These are phyloP conservation scores for Apiospora sp. DNA, from an alignment of 2,329 filamentous ascomycete species.

Conservation along the genomic window DNA sequence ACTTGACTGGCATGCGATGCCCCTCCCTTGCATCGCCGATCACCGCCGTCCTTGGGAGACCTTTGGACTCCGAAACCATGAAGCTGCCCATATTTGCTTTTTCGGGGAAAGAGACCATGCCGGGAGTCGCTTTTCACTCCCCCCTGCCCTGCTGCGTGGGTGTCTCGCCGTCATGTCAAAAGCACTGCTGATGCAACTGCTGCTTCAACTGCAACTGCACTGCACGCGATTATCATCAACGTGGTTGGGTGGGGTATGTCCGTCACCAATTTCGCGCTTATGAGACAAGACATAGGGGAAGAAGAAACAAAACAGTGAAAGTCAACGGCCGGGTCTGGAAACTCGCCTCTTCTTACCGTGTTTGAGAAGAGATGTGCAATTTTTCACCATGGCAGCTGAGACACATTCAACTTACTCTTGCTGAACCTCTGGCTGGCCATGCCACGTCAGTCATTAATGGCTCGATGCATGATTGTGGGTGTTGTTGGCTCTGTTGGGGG, in stretches of 20 bases:
- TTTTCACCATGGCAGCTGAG: not conserved
- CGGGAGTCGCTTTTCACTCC: not conserved
- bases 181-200: not conserved
- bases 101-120: not conserved
- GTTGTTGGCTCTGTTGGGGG: too few relatives aligned
- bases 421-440: too few relatives aligned
- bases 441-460: too few relatives aligned
- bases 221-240: not conserved
- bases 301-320: not conserved
- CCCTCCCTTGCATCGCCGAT: conserved; percentile 11
- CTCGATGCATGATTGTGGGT: too few relatives aligned
- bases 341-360: not conserved
- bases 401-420: too few relatives aligned
- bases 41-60: not conserved
- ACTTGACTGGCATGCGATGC: not conserved
- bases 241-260: conserved; percentile 14
- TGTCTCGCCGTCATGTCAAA: conserved; percentile 12
- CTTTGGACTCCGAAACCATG: conserved; percentile 4
- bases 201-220: not conserved
- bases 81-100: conserved; percentile 14
- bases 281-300: not conserved
- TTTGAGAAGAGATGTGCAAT: not conserved
- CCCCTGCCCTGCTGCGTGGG: not conserved
- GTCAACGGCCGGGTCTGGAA: not conserved
- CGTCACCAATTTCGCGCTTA: conserved; percentile 18